Evolutionary conservation across 164 flowering plant species (phyloP).

Genomic region (Stephania yunnanensis): DNA sequence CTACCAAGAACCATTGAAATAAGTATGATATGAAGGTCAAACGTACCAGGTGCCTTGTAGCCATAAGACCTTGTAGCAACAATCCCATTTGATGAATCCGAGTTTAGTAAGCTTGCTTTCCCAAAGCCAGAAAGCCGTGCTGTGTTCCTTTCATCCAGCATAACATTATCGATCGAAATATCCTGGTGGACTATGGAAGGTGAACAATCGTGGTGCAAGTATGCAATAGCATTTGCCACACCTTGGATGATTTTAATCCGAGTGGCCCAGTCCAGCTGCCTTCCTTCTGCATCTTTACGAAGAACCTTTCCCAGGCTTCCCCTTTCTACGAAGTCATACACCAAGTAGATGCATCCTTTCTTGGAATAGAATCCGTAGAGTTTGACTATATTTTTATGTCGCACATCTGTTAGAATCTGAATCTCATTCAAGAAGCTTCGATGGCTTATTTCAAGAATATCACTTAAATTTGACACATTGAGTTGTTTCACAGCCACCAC

Average conservation of each 20-base stretch:
- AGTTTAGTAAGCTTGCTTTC: slow-evolving; percentile 39
- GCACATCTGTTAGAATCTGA: slow-evolving; percentile 35
- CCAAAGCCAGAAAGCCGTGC: slow-evolving; percentile 61
- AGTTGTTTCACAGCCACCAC: slow-evolving; percentile 54
- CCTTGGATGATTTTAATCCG: slow-evolving; percentile 53
- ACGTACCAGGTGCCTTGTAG: slow-evolving; percentile 69
- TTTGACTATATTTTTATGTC: slow-evolving; percentile 66
- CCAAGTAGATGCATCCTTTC: slow-evolving; percentile 37
- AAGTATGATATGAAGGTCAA: background rate
- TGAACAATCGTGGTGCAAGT: slow-evolving; percentile 64
- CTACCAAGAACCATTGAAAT: background rate
- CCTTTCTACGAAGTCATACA: slow-evolving; percentile 50
- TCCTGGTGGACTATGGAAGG: slow-evolving; percentile 62
- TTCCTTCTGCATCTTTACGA: slow-evolving; percentile 20
- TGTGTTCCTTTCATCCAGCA: slow-evolving; percentile 41
- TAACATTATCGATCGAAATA: slow-evolving; percentile 41
- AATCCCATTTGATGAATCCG: slow-evolving; percentile 50
- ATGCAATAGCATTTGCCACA: slow-evolving; percentile 60
- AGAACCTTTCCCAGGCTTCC: slow-evolving; percentile 47
- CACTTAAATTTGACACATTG: slow-evolving; percentile 25
- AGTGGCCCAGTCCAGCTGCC: slow-evolving; percentile 37
- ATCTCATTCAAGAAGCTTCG: slow-evolving; percentile 58
- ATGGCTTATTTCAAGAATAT: slow-evolving; percentile 22
- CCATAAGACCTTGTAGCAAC: slow-evolving; percentile 52
- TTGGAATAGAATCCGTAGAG: slow-evolving; percentile 51